phyloP scores from a whole-genome alignment of 306 rosid species.

The Boehmeria nivea region DNA sequence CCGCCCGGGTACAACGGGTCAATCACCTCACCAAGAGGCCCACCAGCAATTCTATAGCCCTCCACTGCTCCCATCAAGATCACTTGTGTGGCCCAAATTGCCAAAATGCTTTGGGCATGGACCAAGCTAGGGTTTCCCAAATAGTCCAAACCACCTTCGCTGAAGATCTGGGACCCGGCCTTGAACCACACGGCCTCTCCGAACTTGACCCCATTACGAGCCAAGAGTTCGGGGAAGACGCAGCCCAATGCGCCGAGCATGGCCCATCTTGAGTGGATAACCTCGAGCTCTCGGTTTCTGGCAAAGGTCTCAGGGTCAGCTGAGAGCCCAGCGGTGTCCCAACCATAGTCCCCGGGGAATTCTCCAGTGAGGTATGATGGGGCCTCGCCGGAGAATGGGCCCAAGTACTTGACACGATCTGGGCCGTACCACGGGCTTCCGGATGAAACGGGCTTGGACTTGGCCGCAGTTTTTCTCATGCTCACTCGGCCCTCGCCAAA shows the following conservation, averaged over 20 bases:
- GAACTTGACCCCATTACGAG: slow-evolving; percentile 30
- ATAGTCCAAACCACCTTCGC: slow-evolving; percentile 34
- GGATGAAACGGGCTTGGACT: slow-evolving; percentile 10
- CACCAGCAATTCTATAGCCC: slow-evolving; percentile 28
- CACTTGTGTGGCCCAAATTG: slow-evolving; percentile 30
- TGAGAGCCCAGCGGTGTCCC: slow-evolving; percentile 37
- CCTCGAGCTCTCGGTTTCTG: slow-evolving; percentile 27
- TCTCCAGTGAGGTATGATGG: slow-evolving; percentile 27
- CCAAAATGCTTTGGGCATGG: slow-evolving; percentile 34
- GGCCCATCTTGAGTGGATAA: slow-evolving; percentile 23
- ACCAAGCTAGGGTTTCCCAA: slow-evolving; percentile 27
- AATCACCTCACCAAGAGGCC: slow-evolving; percentile 26
- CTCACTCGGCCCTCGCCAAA: slow-evolving; percentile 12
- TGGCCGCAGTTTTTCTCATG: slow-evolving; percentile 20
- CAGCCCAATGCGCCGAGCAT: slow-evolving; percentile 29
- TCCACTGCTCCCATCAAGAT: slow-evolving; percentile 22
- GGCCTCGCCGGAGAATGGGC: slow-evolving; percentile 32
- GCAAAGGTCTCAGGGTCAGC: slow-evolving; percentile 39
- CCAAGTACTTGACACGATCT: slow-evolving; percentile 33
- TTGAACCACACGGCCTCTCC: slow-evolving; percentile 38
- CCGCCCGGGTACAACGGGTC: slow-evolving; percentile 32
- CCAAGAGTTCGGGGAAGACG: slow-evolving; percentile 29
- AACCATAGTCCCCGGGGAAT: slow-evolving; percentile 30
- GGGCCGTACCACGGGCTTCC: slow-evolving; percentile 31
- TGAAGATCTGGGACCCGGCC: slow-evolving; percentile 35